Evolutionary conservation across 2,329 filamentous ascomycete species (phyloP), one percentile per base, ranked within the genome.

Genomic region (Cladophialophora psammophila): DNA sequence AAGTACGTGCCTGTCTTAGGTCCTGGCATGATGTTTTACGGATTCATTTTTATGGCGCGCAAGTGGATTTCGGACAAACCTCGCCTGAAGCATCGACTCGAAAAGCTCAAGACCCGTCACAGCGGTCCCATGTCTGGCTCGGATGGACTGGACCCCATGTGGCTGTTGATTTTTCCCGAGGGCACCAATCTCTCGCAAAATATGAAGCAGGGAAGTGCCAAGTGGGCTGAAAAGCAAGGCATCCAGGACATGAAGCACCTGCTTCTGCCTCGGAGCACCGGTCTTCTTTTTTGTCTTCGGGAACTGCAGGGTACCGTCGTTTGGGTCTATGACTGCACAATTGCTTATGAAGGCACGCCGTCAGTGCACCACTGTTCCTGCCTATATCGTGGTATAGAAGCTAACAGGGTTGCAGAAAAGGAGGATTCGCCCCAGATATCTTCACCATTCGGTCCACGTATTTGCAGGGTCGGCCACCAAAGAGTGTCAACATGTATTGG

Each of bases 401-500:
- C 45, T 63, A 45, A 77, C 71, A 18, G 15, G 67, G 32, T 45
- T 20, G 52, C 74, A 92, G 90, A 31, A 90, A 90, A 66, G 91
- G 90, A 45, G 86, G 91, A 73, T 97, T 90, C 72, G 94, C 94
- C n/a, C 94, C 98, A 76, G 88, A 96, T 57, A 91, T 92, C 74
- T 98, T 96, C 78, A 94, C 92, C 0, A 84, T 99, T 3, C 87
- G 88, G 2, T 93, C 93, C 57, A 96, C 93, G 3, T 97, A 95
- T 76, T 90, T 97, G 69, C 88, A 95, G 77, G 94, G 95, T 12
- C 88, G 92, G 0, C 90, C 94, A 0, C 95, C 94, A 1, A 97
- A 94, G 77, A 97, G 93, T 1, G 94, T 98, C 74, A 98, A 97
- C 79, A 94, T 98, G 83, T 91, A 96, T 80, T 99, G 94, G 93